phyloP scores from a whole-genome alignment of 73 alveolate species.

The Tetrahymena elliotti region DNA sequence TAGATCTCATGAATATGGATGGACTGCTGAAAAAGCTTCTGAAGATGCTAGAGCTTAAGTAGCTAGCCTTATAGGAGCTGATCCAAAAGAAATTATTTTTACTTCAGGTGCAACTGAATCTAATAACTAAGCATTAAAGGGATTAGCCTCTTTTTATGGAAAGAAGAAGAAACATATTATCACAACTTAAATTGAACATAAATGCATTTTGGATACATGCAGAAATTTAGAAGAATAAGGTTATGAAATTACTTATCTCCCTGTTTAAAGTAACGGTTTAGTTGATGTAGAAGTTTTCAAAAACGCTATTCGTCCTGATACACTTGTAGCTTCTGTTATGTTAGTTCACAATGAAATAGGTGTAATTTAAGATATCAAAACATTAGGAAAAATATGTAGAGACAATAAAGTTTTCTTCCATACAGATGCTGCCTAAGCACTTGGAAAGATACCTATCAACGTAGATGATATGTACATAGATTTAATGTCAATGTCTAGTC shows the following conservation, averaged over 20 bases:
- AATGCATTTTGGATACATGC: conserved; percentile 95
- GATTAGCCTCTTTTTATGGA: conserved; percentile 76
- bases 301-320: conserved; percentile 83
- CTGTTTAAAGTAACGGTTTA: conserved; percentile 89
- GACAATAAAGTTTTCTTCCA: conserved; percentile 83
- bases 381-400: conserved; percentile 90
- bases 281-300: conserved; percentile 61
- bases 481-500: conserved; percentile 83
- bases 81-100: conserved; percentile 91
- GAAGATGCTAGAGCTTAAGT: conserved; percentile 75
- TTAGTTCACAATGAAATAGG: conserved; percentile 99
- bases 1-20: conserved; percentile 75
- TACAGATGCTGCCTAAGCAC: conserved; percentile 96
- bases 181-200: conserved; percentile 95
- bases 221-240: conserved; percentile 93
- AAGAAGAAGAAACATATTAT: conserved; percentile 82
- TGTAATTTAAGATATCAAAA: conserved; percentile 95
- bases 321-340: conserved; percentile 91
- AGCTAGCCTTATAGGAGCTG: conserved; percentile 76
- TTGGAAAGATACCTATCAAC: conserved; percentile 81
- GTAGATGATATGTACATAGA: conserved; percentile 77
- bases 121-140: conserved; percentile 92
- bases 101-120: conserved; percentile 99
- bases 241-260: conserved; percentile 87
- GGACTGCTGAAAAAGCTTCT: conserved; percentile 70